Percentiles rank a stretch among this genome's conserved stretches.
phyloP scores from a whole-genome alignment of 192 early-diverging fungal species.

The Entrophospora sp. region DNA sequence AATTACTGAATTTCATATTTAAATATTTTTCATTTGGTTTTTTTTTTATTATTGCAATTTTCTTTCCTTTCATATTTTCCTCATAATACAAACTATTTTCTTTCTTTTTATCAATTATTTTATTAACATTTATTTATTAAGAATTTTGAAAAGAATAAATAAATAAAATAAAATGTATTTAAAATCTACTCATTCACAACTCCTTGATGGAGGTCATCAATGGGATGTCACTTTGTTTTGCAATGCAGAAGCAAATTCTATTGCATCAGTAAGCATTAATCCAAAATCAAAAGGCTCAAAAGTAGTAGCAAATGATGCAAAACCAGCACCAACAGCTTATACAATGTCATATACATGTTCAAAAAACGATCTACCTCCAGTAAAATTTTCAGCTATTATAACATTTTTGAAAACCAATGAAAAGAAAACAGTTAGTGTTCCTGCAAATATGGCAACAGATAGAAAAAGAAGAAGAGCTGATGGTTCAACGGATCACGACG shows the following conservation, averaged over 20 bases:
- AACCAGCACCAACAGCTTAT: conserved; percentile 12
- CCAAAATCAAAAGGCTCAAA: not conserved
- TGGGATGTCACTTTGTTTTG: conserved; percentile 8
- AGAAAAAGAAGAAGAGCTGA: conserved; percentile 1
- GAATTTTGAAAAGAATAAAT: too few species aligned
- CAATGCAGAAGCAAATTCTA: conserved; percentile 6
- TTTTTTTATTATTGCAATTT: too few species aligned
- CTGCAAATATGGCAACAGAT: conserved; percentile 2
- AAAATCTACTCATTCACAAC: conserved; percentile 4
- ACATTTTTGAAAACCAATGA: not conserved
- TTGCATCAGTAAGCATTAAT: not conserved
- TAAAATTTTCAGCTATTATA: not conserved
- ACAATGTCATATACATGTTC: conserved; percentile 1
- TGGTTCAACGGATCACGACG: too few species aligned
- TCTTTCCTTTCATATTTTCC: too few species aligned
- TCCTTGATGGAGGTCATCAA: not conserved
- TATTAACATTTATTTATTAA: too few species aligned
- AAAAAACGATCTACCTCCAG: not conserved
- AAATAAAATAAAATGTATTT: too few species aligned
- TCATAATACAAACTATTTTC: too few species aligned
- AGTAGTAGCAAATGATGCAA: not conserved
- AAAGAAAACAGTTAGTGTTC: conserved; percentile 8
- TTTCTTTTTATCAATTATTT: too few species aligned
- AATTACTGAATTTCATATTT: too few species aligned
- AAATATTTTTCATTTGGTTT: too few species aligned